Evolutionary conservation across 2,329 filamentous ascomycete species (phyloP), one percentile per base, ranked within the genome.

Genomic region (Aspergillus arachidicola): DNA sequence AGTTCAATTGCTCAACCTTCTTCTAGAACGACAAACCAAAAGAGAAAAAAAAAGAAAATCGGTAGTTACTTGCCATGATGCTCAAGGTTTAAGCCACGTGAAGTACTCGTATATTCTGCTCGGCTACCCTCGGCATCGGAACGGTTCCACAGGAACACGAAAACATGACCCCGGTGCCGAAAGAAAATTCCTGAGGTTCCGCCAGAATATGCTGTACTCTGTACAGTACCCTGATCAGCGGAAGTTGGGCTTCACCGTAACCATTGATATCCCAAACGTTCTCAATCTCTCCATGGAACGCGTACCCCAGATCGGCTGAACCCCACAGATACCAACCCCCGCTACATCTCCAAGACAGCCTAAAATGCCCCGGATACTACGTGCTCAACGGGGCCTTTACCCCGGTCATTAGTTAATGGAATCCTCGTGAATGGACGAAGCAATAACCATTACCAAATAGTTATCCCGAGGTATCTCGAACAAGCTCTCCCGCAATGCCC

Each of bases 281-380:
- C 43, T 23, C n/a, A 12, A 23, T 46, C 43, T 46, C 43, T 1
- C 43, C n/a, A 46, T 23, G 43, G 43, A 46, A 46, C 10, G 11
- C 43, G 43, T 46, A 46, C 43, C 43, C 43, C 43, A 46, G 43
- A 46, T 23, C 43, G 21, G 43, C 43, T 46, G n/a, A 46, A 46
- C 55, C 55, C 55, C 55, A 57, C 28, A 26, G 23, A 57, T 46
- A 43, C 28, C 45, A 28, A n/a, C 30, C 55, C 34, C 57, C 43
- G 36, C 26, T 30, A 6, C 14, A 10, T 50, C 46, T 19, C 14
- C 26, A 50, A 9, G 23, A 16, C 14, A 28, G 55, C 38, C 19
- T 48, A 16, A 23, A 34, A 12, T 43, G 7, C 41, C 30, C 57
- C 45, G 30, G 26, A 50, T 50, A 50, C 46, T 14, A 50, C 23